Evolutionary conservation across 306 rosid species (phyloP).

Genomic region (Lupinus albus): DNA sequence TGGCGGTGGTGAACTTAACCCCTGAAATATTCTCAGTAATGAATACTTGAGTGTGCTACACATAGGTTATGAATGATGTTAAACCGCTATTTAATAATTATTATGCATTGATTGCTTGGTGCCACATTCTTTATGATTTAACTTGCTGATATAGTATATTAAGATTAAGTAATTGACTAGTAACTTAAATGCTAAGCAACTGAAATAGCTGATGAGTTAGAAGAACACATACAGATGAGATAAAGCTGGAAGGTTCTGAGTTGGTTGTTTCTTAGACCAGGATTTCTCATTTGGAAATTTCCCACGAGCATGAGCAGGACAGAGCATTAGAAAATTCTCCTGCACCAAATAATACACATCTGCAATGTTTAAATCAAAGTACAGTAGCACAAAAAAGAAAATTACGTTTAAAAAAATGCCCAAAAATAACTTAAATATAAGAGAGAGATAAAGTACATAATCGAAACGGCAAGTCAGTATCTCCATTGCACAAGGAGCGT

Average conservation of each 20-base stretch:
- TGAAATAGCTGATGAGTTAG: constrained; percentile 4
- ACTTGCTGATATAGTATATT: not conserved
- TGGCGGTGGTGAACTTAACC: not conserved
- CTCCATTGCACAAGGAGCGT: constrained; percentile 81
- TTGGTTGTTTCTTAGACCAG: constrained; percentile 42
- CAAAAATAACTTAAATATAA: not conserved
- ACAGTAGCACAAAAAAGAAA: constrained; percentile 16
- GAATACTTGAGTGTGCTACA: not conserved
- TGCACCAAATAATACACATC: constrained; percentile 42
- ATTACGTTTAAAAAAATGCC: not conserved
- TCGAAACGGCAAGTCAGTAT: constrained; percentile 79
- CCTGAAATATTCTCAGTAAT: constrained; percentile 9
- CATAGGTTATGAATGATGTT: not conserved
- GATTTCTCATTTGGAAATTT: constrained; percentile 75
- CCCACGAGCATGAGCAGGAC: constrained; percentile 68
- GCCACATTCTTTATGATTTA: not conserved
- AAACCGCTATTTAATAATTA: constrained; percentile 7
- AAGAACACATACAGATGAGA: constrained; percentile 42
- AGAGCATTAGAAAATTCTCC: constrained; percentile 77
- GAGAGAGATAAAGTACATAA: constrained; percentile 44
- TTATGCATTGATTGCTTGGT: not conserved
- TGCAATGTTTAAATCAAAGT: constrained; percentile 27
- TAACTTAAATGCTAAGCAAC: not conserved
- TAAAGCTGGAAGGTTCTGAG: constrained; percentile 37
- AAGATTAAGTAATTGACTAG: not conserved